phyloP scores from a whole-genome alignment of 202 grass and related monocot species.

The Zizania palustris region DNA sequence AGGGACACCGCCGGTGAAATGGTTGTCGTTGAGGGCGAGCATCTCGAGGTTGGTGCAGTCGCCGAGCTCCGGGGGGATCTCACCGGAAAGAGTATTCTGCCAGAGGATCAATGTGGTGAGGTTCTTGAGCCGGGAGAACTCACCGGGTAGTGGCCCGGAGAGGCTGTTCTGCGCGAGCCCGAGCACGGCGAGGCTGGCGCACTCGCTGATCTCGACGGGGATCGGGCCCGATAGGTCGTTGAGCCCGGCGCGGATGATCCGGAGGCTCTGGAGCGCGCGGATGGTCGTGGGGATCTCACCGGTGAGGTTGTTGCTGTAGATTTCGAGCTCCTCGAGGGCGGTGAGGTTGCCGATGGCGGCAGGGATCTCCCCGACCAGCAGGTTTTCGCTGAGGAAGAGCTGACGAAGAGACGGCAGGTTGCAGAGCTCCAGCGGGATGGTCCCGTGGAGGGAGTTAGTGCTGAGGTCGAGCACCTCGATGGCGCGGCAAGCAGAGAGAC shows the following conservation, averaged over 20 bases:
- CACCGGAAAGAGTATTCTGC: constrained; percentile 75
- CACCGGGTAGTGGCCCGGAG: constrained; percentile 51
- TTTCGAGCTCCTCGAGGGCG: constrained; percentile 80
- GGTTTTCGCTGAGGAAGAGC: constrained; percentile 95
- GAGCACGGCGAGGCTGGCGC: constrained; percentile 64
- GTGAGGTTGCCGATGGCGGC: constrained; percentile 53
- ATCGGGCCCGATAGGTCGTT: constrained; percentile 78
- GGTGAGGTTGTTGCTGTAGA: constrained; percentile 96
- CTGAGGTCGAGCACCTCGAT: constrained; percentile 90
- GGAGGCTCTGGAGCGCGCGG: constrained; percentile 55
- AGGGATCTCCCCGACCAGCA: constrained; percentile 61
- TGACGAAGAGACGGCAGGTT: constrained; percentile 48
- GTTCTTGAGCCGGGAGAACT: constrained; percentile 69
- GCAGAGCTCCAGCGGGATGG: constrained; percentile 63
- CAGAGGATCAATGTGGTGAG: constrained; percentile 84
- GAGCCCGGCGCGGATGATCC: constrained; percentile 82
- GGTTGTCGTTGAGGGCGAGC: constrained; percentile 84
- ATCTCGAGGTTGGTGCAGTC: constrained; percentile 71
- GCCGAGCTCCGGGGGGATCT: constrained; percentile 81
- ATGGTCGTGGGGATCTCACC: constrained; percentile 68
- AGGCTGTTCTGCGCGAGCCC: constrained; percentile 86
- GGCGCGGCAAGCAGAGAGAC: constrained; percentile 53
- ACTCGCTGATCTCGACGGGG: constrained; percentile 71
- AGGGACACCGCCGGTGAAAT: constrained; percentile 75
- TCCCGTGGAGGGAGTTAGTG: constrained; percentile 67